These are phyloP conservation scores for Fusarium austroafricanum DNA, from an alignment of 2,329 filamentous ascomycete genomes.

Conservation along the genomic window DNA sequence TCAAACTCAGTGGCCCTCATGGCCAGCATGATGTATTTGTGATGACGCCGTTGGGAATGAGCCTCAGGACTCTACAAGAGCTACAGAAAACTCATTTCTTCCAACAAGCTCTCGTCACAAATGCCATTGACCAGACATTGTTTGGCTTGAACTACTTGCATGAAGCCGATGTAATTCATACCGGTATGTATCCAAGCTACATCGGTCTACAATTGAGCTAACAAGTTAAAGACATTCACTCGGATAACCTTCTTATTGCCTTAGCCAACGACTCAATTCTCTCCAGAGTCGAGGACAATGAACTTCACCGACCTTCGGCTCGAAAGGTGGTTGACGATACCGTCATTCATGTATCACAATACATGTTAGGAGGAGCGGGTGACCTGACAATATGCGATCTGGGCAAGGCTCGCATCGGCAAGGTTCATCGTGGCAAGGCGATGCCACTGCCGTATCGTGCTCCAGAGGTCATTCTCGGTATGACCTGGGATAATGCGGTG, in stretches of 20 bases:
- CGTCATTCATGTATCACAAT: constrained; percentile 49
- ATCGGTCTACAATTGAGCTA: too few species aligned
- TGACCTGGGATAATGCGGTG: constrained; percentile 49
- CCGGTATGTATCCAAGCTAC: constrained; percentile 30
- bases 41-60: constrained; percentile 54
- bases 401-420: constrained; percentile 52
- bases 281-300: constrained; percentile 47
- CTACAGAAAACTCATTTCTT: constrained; percentile 44
- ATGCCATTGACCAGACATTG: constrained; percentile 41
- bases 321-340: constrained; percentile 46
- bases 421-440: constrained; percentile 35
- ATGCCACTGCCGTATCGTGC: constrained; percentile 51
- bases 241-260: constrained; percentile 53
- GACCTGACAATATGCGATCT: constrained; percentile 51
- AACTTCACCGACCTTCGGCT: constrained; percentile 47
- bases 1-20: constrained; percentile 47
- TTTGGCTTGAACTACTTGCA: constrained; percentile 45
- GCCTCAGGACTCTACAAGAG: constrained; percentile 50
- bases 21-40: constrained; percentile 51
- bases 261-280: constrained; percentile 49
- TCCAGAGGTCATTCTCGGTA: constrained; percentile 53
- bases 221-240: constrained; percentile 48
- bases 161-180: constrained; percentile 44
- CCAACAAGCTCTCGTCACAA: constrained; percentile 41
- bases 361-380: constrained; percentile 49